These are phyloP conservation scores for Chaetomium fimeti DNA, from an alignment of 495 filamentous ascomycete species.

Conservation along the genomic window DNA sequence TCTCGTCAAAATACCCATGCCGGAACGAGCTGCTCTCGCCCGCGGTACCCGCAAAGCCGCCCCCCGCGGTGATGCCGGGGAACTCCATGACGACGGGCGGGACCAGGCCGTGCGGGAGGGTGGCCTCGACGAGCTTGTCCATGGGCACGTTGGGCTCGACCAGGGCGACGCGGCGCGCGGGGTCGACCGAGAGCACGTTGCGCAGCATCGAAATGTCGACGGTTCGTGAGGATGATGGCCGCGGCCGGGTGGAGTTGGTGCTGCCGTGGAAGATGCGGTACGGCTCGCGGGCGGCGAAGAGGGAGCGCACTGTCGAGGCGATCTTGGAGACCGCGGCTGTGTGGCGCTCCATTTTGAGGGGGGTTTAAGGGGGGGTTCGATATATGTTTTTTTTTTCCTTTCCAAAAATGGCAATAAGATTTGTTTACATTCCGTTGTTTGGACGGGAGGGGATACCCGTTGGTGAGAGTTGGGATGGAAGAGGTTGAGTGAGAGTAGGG, in stretches of 20 bases:
- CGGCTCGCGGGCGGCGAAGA: conserved; percentile 56
- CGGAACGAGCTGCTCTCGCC: conserved; percentile 61
- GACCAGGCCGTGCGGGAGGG: conserved; percentile 51
- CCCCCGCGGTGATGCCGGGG: conserved; percentile 65
- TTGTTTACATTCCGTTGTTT: conserved; percentile 9
- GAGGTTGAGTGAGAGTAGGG: conserved; percentile 2
- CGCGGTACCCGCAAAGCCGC: conserved; percentile 60
- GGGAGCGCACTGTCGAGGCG: conserved; percentile 50
- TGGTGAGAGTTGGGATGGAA: neutral
- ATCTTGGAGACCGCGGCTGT: conserved; percentile 23
- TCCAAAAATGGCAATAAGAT: neutral
- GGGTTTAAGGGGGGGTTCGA: neutral
- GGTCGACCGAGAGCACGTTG: conserved; percentile 55
- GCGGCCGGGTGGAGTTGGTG: conserved; percentile 68
- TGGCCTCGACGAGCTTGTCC: conserved; percentile 56
- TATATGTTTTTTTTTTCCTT: conserved; percentile 14
- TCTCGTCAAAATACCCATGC: conserved; percentile 59
- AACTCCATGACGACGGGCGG: conserved; percentile 63
- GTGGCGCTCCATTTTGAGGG: conserved; percentile 30
- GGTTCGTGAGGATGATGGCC: conserved; percentile 40
- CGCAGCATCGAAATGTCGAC: conserved; percentile 56
- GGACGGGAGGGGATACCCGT: neutral
- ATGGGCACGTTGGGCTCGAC: conserved; percentile 67
- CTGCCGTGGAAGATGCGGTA: conserved; percentile 77
- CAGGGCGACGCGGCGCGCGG: conserved; percentile 42